These are phyloP conservation scores for Incumbomyces delicatus DNA, from an alignment of 2,329 filamentous ascomycete genomes.

Conservation along the genomic window DNA sequence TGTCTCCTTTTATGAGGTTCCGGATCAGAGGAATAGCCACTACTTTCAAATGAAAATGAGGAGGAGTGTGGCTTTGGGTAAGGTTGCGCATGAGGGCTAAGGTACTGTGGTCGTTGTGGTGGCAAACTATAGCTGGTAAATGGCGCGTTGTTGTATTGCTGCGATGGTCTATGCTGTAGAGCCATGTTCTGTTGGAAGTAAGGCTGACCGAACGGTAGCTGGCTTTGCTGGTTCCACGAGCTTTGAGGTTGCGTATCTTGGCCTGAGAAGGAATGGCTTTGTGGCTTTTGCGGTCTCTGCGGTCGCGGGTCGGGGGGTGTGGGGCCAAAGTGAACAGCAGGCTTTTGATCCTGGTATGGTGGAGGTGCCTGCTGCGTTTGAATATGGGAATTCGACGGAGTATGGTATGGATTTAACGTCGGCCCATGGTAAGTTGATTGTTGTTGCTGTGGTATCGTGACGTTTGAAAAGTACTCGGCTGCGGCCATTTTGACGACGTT, in stretches of 20 bases:
- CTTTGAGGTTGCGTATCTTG: slow-evolving; percentile 7
- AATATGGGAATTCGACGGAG: not conserved
- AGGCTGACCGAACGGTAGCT: slow-evolving; percentile 2
- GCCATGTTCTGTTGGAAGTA: slow-evolving; percentile 12
- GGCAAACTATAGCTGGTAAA: slow-evolving; percentile 4
- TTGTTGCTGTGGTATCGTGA: slow-evolving; percentile 11
- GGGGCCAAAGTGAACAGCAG: slow-evolving; percentile 16
- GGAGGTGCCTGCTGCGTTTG: slow-evolving; percentile 12
- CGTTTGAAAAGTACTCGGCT: slow-evolving; percentile 17
- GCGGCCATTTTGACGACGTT: slow-evolving; percentile 13
- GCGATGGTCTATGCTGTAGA: slow-evolving; percentile 1
- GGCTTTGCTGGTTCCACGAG: slow-evolving; percentile 9
- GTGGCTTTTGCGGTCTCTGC: slow-evolving; percentile 8
- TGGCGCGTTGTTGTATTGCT: slow-evolving; percentile 2
- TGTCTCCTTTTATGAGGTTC: slow-evolving; percentile 17
- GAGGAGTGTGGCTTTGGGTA: slow-evolving; percentile 1
- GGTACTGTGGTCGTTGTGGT: slow-evolving; percentile 3
- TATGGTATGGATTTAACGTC: not conserved
- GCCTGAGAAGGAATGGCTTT: slow-evolving; percentile 12
- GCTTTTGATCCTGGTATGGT: slow-evolving; percentile 12
- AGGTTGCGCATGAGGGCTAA: slow-evolving; percentile 1
- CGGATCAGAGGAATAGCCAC: slow-evolving; percentile 20
- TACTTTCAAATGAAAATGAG: slow-evolving; percentile 1
- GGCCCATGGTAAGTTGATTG: slow-evolving; percentile 5
- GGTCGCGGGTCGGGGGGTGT: not conserved